Evolutionary conservation across 345 rosid genomes (phyloP).

Genomic region (Pelargonium nanum): DNA sequence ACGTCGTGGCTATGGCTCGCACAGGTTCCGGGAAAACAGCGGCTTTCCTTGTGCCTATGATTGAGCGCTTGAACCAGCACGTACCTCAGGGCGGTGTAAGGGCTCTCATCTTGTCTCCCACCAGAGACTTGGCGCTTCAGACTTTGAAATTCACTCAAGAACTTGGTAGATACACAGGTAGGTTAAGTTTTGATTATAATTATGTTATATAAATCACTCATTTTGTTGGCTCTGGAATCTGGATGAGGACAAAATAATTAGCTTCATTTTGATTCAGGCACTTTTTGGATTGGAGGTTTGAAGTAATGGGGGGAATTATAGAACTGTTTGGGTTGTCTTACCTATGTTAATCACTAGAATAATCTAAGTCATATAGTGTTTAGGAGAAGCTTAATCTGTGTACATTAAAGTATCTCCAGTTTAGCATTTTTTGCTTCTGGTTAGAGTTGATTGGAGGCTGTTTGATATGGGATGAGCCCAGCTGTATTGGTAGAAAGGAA

Average conservation of each 20-base stretch:
- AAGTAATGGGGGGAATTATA: not conserved
- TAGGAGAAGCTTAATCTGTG: not conserved
- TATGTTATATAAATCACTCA: too few species aligned
- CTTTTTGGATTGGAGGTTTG: not conserved
- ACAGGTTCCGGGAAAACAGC: slow-evolving; percentile 98
- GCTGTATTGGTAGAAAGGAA: too few species aligned
- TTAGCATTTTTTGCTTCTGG: not conserved
- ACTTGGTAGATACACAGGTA: slow-evolving; percentile 78
- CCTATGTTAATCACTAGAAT: not conserved
- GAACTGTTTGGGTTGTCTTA: not conserved
- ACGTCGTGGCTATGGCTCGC: slow-evolving; percentile 96
- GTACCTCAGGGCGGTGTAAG: slow-evolving; percentile 74
- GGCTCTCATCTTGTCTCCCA: slow-evolving; percentile 83
- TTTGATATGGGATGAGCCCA: not conserved
- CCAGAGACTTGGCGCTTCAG: slow-evolving; percentile 90
- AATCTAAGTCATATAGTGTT: not conserved
- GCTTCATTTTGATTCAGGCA: not conserved
- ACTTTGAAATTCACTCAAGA: slow-evolving; percentile 90
- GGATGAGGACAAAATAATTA: too few species aligned
- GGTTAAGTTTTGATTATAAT: too few species aligned
- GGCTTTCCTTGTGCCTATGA: slow-evolving; percentile 87
- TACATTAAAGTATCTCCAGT: not conserved
- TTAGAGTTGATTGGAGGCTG: not conserved
- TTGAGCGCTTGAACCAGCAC: slow-evolving; percentile 73
- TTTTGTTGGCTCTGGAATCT: too few species aligned